Conservation (phyloP, 768 basidiomycete species). For the Daedalea quercina region DNA sequence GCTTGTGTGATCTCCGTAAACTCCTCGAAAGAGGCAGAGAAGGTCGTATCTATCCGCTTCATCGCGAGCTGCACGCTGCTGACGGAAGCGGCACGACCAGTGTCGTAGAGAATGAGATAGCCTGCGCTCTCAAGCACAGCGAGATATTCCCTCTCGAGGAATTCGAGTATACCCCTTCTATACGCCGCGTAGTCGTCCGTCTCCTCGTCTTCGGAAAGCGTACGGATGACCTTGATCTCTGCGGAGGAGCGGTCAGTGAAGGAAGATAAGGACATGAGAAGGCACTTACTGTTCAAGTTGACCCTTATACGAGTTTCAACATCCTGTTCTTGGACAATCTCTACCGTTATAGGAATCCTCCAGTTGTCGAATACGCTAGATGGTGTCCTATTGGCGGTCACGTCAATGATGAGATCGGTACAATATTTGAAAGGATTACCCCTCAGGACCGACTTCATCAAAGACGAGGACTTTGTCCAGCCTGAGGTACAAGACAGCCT, state of each 20-base stretch:
- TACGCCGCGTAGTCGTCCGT: conserved; percentile 3
- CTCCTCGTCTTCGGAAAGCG: neutral
- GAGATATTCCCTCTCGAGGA: conserved; percentile 18
- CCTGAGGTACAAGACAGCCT: conserved; percentile 20
- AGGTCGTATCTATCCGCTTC: neutral
- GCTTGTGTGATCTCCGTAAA: neutral
- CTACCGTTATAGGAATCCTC: conserved; percentile 19
- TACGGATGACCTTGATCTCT: conserved; percentile 1
- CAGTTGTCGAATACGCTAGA: conserved; percentile 10
- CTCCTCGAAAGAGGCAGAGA: neutral
- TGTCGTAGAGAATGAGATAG: conserved; percentile 16
- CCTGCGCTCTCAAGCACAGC: conserved; percentile 11
- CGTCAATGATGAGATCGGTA: too few species aligned
- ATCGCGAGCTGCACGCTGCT: neutral
- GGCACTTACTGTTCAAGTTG: conserved; percentile 13
- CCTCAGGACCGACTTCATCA: neutral
- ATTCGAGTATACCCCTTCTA: conserved; percentile 7
- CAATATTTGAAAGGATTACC: neutral
- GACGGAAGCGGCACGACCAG: conserved; percentile 3
- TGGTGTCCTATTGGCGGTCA: neutral
- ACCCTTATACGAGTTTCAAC: conserved; percentile 12
- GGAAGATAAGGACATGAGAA: neutral
- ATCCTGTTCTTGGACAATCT: conserved; percentile 11
- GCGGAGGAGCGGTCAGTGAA: neutral
- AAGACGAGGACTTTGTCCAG: conserved; percentile 14